phyloP scores from a whole-genome alignment of 2,329 filamentous ascomycete species.

The Botrytis pseudocinerea region DNA sequence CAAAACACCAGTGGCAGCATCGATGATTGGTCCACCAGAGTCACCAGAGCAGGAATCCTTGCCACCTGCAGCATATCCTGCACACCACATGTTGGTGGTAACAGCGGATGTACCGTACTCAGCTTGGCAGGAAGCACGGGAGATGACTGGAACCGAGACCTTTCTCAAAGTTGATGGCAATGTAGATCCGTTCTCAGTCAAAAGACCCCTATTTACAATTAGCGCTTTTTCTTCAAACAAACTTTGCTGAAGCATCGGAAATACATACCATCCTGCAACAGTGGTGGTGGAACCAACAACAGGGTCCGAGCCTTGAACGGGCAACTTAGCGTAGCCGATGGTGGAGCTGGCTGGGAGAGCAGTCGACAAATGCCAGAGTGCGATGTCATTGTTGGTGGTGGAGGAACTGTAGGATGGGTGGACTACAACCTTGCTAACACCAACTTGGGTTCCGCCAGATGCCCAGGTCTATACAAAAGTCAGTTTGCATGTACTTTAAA shows the following conservation, averaged over 20 bases:
- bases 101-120: conserved; percentile 27
- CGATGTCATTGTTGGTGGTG: conserved; percentile 27
- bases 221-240: neutral
- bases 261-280: conserved; percentile 17
- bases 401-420: conserved; percentile 28
- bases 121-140: conserved; percentile 27
- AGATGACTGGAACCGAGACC: conserved; percentile 30
- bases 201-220: conserved; percentile 9
- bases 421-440: conserved; percentile 25
- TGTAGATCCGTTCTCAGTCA: conserved; percentile 22
- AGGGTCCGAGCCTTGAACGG: conserved; percentile 30
- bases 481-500: neutral
- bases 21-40: conserved; percentile 33
- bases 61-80: conserved; percentile 30
- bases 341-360: conserved; percentile 27
- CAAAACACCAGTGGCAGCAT: conserved; percentile 28
- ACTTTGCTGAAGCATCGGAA: conserved; percentile 22
- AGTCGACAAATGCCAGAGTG: conserved; percentile 30
- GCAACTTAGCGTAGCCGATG: conserved; percentile 30
- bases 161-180: conserved; percentile 28
- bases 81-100: conserved; percentile 32
- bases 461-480: conserved; percentile 26
- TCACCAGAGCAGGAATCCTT: conserved; percentile 33
- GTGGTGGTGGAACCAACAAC: conserved; percentile 24
- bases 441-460: conserved; percentile 29